A percentile compares a stretch with the other conserved stretches of the same genome.
Conservation (phyloP, 495 filamentous ascomycete species). For the Tuber melanosporum region DNA sequence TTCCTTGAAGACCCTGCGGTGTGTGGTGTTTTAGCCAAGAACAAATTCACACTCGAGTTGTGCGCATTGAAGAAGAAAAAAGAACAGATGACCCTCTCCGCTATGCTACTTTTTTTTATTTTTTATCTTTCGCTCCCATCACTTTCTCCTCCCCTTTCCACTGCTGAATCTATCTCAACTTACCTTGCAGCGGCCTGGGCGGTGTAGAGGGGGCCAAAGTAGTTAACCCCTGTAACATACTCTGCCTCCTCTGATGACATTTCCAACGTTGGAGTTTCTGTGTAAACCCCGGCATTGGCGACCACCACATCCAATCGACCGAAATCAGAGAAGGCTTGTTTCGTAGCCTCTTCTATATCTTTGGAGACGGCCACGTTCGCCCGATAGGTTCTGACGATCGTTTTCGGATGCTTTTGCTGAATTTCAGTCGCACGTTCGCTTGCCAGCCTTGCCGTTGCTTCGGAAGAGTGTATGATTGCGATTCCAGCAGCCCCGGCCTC, state of each 20-base stretch:
- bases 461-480: constrained; percentile 39
- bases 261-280: constrained; percentile 34
- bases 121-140: no score
- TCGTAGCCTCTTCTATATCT: constrained; percentile 38
- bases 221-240: constrained; percentile 36
- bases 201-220: constrained; percentile 40
- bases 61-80: neutral
- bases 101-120: neutral
- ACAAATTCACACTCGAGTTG: neutral
- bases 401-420: constrained; percentile 24
- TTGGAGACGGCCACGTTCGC: constrained; percentile 32
- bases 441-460: constrained; percentile 30
- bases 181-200: constrained; percentile 39
- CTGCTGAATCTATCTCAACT: neutral
- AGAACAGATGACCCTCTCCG: neutral
- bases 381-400: constrained; percentile 29
- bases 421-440: constrained; percentile 30
- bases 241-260: constrained; percentile 38
- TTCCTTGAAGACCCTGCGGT: constrained; percentile 35
- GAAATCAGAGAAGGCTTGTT: constrained; percentile 32
- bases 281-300: constrained; percentile 40
- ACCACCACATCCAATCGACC: constrained; percentile 39
- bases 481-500: constrained; percentile 33
- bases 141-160: neutral
- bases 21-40: neutral